Percentiles rank a stretch among this genome's conserved stretches.
Evolutionary conservation across 1,284 basidiomycete genomes (phyloP).

Genomic region (Xanthoconium separans): DNA sequence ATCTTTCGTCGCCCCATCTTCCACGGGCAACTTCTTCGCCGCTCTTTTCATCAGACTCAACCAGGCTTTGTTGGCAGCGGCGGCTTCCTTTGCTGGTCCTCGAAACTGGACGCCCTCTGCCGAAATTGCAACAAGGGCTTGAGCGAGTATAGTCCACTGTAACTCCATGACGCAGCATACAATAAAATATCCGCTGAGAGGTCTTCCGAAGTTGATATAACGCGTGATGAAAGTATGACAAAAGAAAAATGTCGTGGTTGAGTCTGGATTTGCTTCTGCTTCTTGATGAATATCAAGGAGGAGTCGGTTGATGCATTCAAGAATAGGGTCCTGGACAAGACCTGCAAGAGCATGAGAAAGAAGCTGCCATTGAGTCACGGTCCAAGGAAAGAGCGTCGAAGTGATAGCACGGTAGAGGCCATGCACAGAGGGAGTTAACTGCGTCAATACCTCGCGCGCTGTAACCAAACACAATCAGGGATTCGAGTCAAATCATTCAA

Average conservation of each 20-base stretch:
- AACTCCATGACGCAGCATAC: slow-evolving; percentile 84
- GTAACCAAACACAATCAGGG: neutral
- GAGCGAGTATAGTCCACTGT: slow-evolving; percentile 81
- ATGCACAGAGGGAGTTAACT: slow-evolving; percentile 80
- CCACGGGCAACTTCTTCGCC: slow-evolving; percentile 36
- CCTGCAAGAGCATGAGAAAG: slow-evolving; percentile 54
- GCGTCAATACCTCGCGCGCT: slow-evolving; percentile 74
- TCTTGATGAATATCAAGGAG: slow-evolving; percentile 59
- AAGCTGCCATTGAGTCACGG: slow-evolving; percentile 60
- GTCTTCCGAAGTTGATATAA: slow-evolving; percentile 73
- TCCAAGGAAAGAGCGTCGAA: slow-evolving; percentile 76
- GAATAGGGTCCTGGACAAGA: slow-evolving; percentile 58
- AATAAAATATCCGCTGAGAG: slow-evolving; percentile 85
- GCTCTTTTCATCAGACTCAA: slow-evolving; percentile 57
- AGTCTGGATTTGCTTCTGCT: slow-evolving; percentile 39
- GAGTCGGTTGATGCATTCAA: slow-evolving; percentile 69
- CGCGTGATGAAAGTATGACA: slow-evolving; percentile 74
- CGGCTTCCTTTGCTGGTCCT: slow-evolving; percentile 59
- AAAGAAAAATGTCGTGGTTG: slow-evolving; percentile 41
- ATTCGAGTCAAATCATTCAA: neutral
- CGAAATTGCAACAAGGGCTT: slow-evolving; percentile 57
- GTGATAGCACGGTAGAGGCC: slow-evolving; percentile 86
- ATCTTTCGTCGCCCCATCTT: slow-evolving; percentile 39
- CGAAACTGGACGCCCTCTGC: slow-evolving; percentile 27
- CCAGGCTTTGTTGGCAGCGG: slow-evolving; percentile 82